Evolutionary conservation across 2,329 filamentous ascomycete genomes (phyloP), one percentile per base, ranked within the genome.

Genomic region (Neospermospora avenae): DNA sequence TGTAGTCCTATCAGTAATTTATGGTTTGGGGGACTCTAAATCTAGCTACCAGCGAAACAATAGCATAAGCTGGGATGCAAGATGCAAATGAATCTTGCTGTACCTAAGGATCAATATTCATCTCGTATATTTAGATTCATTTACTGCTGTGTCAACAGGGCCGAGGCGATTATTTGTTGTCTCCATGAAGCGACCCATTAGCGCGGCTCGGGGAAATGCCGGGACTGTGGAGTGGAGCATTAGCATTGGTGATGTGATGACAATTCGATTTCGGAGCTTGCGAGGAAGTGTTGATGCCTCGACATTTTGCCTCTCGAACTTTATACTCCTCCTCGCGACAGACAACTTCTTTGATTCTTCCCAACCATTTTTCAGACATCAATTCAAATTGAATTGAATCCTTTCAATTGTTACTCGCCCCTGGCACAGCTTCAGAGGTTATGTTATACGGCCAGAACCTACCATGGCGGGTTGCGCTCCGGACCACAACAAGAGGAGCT

Each of bases 371-470:
- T 25, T 7, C 14, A 16, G 22, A 37, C n/a, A 54, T 20, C 25
- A 18, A 16, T 46, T 34, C 45, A 13, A 13, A 18, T 16, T 16
- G 22, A 53, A 18, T 20, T 31, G 18, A 20, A 28, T 48, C 39
- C 16, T 48, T 51, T 20, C 10, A 20, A 18, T 34, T 24, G 55
- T n/a, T 48, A 49, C 42, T 39, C 28, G 13, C 44, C 48, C 39
- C 34, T 42, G 49, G 45, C 16, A 52, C 37, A 52, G 39, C 42
- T 39, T 37, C 42, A 41, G 56, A 64, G 65, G 64, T 59, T 65
- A 88, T 88, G 85, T 79, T 85, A 73, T 84, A 84, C 77, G 80
- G 83, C 70, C 83, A 84, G 75, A 82, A 81, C 67, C 75, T 87
- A 71, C 82, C 84, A 76, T 88, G 85, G 85, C 82, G 85, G 77